Evolutionary conservation across 177 flowering plant species (phyloP).

Genomic region (Tripterygium wilfordii): DNA sequence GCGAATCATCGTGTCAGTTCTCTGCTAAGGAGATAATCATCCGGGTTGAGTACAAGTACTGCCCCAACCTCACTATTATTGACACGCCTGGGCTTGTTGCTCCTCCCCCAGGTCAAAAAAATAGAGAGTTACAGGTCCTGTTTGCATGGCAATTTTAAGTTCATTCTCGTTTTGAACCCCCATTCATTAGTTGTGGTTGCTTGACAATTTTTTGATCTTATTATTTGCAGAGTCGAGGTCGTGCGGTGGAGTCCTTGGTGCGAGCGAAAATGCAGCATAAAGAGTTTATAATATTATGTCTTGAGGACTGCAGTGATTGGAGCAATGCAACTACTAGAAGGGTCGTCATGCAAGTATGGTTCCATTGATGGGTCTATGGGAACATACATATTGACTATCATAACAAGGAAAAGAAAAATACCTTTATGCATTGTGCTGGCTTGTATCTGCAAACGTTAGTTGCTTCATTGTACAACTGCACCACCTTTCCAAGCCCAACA

Average conservation of each 20-base stretch:
- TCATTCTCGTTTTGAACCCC: neutral
- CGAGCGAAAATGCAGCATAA: conserved; percentile 95
- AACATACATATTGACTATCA: too few relatives aligned
- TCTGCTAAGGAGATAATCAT: conserved; percentile 84
- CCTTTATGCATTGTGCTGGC: too few relatives aligned
- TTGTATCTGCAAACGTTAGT: too few relatives aligned
- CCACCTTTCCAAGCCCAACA: too few relatives aligned
- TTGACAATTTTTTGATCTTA: conserved; percentile 4
- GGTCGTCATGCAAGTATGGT: conserved; percentile 94
- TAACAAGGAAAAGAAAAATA: too few relatives aligned
- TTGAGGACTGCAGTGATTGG: conserved; percentile 99
- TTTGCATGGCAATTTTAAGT: neutral
- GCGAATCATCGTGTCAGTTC: conserved; percentile 71
- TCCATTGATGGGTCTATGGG: too few relatives aligned
- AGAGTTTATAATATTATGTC: conserved; percentile 92
- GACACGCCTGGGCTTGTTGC: conserved; percentile 98
- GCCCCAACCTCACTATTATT: conserved; percentile 91
- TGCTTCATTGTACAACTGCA: too few relatives aligned
- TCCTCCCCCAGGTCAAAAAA: conserved; percentile 89
- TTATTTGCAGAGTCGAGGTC: conserved; percentile 87
- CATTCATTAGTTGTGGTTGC: too few relatives aligned
- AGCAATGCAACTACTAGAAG: conserved; percentile 94
- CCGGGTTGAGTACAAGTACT: conserved; percentile 71
- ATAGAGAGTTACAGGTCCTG: conserved; percentile 75
- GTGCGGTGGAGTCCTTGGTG: conserved; percentile 92